These are phyloP conservation scores for Teunomyces panamensis DNA, from an alignment of 805 yeast genomes.

Conservation along the genomic window DNA sequence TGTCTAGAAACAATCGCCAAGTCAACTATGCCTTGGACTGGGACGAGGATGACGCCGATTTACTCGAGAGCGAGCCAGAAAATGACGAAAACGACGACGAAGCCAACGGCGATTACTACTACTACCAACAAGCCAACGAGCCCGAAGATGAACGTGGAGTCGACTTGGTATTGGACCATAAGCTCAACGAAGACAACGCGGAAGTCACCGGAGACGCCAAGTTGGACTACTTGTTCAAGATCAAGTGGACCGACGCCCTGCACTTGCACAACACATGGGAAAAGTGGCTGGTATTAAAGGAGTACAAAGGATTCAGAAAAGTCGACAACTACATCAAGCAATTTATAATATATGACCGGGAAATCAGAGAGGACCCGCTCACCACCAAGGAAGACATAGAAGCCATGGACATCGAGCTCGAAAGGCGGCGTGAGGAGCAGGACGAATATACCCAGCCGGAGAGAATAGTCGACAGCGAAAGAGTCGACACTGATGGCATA, in stretches of 20 bases:
- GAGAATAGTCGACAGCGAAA: constrained; percentile 82
- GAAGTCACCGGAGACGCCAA: constrained; percentile 53
- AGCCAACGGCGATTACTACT: constrained; percentile 33
- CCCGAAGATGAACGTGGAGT: constrained; percentile 34
- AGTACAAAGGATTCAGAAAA: constrained; percentile 72
- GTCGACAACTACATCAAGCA: constrained; percentile 89
- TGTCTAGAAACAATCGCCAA: constrained; percentile 64
- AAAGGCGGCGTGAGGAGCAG: constrained; percentile 77
- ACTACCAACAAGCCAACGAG: constrained; percentile 30
- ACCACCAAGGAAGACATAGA: constrained; percentile 92
- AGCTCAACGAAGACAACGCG: constrained; percentile 32
- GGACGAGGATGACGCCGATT: constrained; percentile 54
- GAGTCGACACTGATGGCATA: constrained; percentile 64
- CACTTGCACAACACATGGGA: constrained; percentile 98
- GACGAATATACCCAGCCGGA: constrained; percentile 85
- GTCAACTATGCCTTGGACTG: constrained; percentile 77
- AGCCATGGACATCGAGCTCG: constrained; percentile 87
- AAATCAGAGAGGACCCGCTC: constrained; percentile 71
- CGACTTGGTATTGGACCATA: constrained; percentile 42
- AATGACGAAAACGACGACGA: constrained; percentile 21
- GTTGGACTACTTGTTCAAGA: constrained; percentile 52
- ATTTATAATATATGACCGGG: constrained; percentile 67
- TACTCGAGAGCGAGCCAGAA: constrained; percentile 45
- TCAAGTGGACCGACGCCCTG: constrained; percentile 86
- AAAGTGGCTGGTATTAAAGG: constrained; percentile 50